Conservation (phyloP, 1,139 yeast species). For the Geotrichum candidum region DNA sequence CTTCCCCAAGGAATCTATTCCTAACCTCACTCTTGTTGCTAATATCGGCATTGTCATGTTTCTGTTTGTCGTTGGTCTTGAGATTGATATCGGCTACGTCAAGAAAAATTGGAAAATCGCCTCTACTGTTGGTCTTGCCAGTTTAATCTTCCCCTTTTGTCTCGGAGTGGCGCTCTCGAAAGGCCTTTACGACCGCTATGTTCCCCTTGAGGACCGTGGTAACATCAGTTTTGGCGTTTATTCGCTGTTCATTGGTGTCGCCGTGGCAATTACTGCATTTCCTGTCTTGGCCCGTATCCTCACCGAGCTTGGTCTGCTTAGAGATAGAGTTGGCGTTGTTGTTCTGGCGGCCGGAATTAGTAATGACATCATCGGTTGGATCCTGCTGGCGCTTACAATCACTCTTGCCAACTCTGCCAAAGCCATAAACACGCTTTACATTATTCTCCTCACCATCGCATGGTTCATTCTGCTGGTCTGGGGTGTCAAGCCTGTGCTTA, state of each 20-base stretch:
- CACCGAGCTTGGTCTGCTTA: constrained; percentile 62
- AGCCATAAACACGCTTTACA: constrained; percentile 62
- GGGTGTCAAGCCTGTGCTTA: constrained; percentile 50
- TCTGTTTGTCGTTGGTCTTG: constrained; percentile 69
- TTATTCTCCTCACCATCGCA: constrained; percentile 55
- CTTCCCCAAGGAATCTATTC: constrained; percentile 56
- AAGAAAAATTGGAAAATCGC: constrained; percentile 56
- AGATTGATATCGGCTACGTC: constrained; percentile 63
- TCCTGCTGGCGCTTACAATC: constrained; percentile 64
- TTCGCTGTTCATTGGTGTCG: constrained; percentile 73
- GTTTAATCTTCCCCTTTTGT: constrained; percentile 73
- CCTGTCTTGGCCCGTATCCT: constrained; percentile 76
- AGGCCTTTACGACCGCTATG: constrained; percentile 57
- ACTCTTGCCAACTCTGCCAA: constrained; percentile 69
- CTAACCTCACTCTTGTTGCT: constrained; percentile 61
- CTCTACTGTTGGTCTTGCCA: constrained; percentile 57
- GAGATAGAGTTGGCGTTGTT: constrained; percentile 70
- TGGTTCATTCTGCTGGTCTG: constrained; percentile 58
- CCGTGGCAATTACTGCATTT: constrained; percentile 76
- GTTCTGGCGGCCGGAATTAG: constrained; percentile 76
- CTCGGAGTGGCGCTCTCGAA: constrained; percentile 66
- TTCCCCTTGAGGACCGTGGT: constrained; percentile 32
- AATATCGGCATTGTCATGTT: constrained; percentile 68
- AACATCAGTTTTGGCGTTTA: constrained; percentile 59
- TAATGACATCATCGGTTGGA: constrained; percentile 80